Conservation (phyloP, 169 alveolate species). For the Plasmodium gaboni region DNA sequence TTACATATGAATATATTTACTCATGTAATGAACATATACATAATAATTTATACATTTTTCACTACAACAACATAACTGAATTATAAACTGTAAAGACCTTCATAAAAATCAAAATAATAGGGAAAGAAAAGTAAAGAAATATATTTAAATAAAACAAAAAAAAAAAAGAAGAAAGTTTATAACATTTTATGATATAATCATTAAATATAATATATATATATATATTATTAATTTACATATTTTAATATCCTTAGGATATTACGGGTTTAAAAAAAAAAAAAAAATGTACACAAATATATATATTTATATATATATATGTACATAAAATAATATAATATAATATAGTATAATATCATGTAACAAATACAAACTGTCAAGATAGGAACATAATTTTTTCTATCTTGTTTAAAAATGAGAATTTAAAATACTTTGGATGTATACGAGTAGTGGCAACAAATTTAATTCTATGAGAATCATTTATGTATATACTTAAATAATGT, state of each 20-base stretch:
- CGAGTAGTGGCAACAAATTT: slow-evolving; percentile 62
- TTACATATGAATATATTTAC: no score
- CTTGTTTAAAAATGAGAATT: slow-evolving; percentile 69
- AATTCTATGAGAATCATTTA: slow-evolving; percentile 48
- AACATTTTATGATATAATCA: no score
- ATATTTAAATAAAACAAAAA: no score
- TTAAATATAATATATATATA: no score
- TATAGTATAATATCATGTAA: not conserved
- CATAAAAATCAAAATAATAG: no score
- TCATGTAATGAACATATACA: no score
- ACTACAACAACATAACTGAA: no score
- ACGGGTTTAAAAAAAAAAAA: slow-evolving; percentile 3
- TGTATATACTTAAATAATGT: slow-evolving; percentile 44
- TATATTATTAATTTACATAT: no score
- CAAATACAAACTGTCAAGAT: slow-evolving; percentile 31
- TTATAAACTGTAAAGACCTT: no score
- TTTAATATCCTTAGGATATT: not conserved
- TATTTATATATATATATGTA: not conserved
- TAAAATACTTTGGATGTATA: slow-evolving; percentile 50
- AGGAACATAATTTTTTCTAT: slow-evolving; percentile 37
- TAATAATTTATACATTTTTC: no score
- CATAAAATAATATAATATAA: not conserved
- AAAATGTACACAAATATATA: not conserved
- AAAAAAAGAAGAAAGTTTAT: no score
- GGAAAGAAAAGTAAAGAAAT: no score